These are phyloP conservation scores for Ceriops zippeliana DNA, from an alignment of 345 rosid genomes.

Conservation along the genomic window DNA sequence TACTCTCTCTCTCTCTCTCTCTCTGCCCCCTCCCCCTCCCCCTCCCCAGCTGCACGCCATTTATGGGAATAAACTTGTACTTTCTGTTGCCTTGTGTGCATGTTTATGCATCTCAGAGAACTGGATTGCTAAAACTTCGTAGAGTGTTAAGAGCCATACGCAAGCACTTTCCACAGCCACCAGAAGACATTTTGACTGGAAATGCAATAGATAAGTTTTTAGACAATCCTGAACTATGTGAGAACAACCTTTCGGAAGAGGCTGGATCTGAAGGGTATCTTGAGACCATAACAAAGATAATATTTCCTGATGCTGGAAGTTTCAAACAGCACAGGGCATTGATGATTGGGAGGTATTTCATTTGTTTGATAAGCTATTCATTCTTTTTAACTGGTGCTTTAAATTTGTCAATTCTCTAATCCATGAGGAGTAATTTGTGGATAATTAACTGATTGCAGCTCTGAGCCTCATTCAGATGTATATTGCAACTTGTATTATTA, in stretches of 20 bases:
- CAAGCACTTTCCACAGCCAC: constrained; percentile 91
- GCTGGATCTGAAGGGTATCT: constrained; percentile 85
- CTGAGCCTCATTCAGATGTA: constrained; percentile 77
- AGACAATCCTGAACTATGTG: constrained; percentile 79
- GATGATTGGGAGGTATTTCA: constrained; percentile 50
- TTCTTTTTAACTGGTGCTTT: constrained; percentile 3
- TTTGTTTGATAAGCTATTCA: constrained; percentile 9
- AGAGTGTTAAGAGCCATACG: constrained; percentile 92
- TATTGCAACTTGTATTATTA: constrained; percentile 80
- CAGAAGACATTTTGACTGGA: constrained; percentile 71
- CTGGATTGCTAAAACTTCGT: constrained; percentile 91
- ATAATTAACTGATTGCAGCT: constrained; percentile 47
- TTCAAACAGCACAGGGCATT: constrained; percentile 64
- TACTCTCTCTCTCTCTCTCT: constrained; percentile 29
- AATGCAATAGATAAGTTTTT: constrained; percentile 81
- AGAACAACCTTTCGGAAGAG: constrained; percentile 75
- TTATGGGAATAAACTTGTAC: background rate
- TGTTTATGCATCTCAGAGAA: constrained; percentile 52
- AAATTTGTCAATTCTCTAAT: too few relatives aligned
- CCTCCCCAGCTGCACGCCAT: background rate
- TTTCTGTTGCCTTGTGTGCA: constrained; percentile 20
- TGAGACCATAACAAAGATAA: constrained; percentile 55
- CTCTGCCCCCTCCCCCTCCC: background rate
- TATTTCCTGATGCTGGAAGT: constrained; percentile 54
- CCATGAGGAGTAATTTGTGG: too few relatives aligned